Conservation (phyloP, 108 stramenopile species). For the Mediolabrus comicus region DNA sequence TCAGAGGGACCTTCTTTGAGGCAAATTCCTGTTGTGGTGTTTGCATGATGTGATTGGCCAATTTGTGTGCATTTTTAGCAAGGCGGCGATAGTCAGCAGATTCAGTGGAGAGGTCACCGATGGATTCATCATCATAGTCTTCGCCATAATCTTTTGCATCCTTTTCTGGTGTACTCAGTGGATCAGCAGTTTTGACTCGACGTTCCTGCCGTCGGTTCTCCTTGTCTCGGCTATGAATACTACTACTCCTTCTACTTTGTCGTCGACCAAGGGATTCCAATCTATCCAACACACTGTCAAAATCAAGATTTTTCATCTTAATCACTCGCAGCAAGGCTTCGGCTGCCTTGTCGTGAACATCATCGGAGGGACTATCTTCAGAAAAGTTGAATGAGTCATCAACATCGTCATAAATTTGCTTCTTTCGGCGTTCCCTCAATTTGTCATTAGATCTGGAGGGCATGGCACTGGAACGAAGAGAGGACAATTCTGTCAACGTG, state of each 20-base stretch:
- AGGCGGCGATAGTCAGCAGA: constrained; percentile 1
- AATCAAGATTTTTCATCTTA: not conserved
- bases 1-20: constrained; percentile 10
- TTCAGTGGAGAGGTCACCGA: constrained; percentile 1
- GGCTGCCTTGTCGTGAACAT: not conserved
- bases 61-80: not conserved
- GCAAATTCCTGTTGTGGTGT: not conserved
- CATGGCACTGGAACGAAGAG: not conserved
- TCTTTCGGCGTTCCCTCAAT: not conserved
- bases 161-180: not conserved
- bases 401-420: not conserved
- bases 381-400: not conserved
- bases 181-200: not conserved
- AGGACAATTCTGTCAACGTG: not conserved
- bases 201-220: not conserved
- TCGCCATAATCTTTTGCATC: too few species aligned
- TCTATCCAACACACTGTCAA: not conserved
- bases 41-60: constrained; percentile 8
- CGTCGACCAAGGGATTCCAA: not conserved
- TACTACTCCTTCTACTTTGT: not conserved
- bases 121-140: not conserved
- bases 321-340: not conserved
- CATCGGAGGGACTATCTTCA: not conserved
- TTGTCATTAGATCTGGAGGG: not conserved
- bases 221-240: not conserved